A percentile compares a stretch with the other conserved stretches of the same genome.
These are phyloP conservation scores for Bifiguratus adelaidae DNA, from an alignment of 192 early-diverging fungal species.

Conservation along the genomic window DNA sequence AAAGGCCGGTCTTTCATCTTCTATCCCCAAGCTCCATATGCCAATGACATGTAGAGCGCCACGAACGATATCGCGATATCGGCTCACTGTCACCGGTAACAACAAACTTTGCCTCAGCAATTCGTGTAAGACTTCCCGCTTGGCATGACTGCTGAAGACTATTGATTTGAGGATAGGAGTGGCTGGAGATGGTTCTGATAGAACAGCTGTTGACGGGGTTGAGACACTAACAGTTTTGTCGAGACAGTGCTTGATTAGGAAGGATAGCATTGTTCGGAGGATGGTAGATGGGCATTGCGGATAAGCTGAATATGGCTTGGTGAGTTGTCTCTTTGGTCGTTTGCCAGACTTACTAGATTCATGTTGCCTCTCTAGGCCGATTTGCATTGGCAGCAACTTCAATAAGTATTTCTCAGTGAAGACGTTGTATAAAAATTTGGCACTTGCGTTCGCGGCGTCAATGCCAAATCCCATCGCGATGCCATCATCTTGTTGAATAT, in stretches of 20 bases:
- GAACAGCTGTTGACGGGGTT: slow-evolving; percentile 8
- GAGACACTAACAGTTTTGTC: slow-evolving; percentile 35
- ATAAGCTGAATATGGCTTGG: slow-evolving; percentile 38
- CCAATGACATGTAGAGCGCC: slow-evolving; percentile 56
- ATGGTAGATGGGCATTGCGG: slow-evolving; percentile 56
- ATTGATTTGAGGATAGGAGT: slow-evolving; percentile 52
- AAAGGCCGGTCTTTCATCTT: slow-evolving; percentile 65
- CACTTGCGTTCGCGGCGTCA: slow-evolving; percentile 40
- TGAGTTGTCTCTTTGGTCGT: too few relatives aligned
- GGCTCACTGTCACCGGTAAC: slow-evolving; percentile 37
- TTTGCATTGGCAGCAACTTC: slow-evolving; percentile 54
- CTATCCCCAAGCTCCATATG: slow-evolving; percentile 49
- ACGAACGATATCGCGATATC: slow-evolving; percentile 53
- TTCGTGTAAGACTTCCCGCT: slow-evolving; percentile 71
- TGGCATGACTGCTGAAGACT: slow-evolving; percentile 37
- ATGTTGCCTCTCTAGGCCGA: too few relatives aligned
- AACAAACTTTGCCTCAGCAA: slow-evolving; percentile 59
- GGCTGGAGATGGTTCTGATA: slow-evolving; percentile 33
- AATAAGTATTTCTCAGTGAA: slow-evolving; percentile 55
- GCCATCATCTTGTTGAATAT: slow-evolving; percentile 35
- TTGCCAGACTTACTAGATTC: slow-evolving; percentile 3
- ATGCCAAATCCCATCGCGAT: slow-evolving; percentile 48
- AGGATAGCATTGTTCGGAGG: slow-evolving; percentile 49
- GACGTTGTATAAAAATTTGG: slow-evolving; percentile 62
- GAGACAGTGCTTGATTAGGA: slow-evolving; percentile 54